These are phyloP conservation scores for Mucor racemosus DNA, from an alignment of 371 early-diverging fungal genomes.

Conservation along the genomic window DNA sequence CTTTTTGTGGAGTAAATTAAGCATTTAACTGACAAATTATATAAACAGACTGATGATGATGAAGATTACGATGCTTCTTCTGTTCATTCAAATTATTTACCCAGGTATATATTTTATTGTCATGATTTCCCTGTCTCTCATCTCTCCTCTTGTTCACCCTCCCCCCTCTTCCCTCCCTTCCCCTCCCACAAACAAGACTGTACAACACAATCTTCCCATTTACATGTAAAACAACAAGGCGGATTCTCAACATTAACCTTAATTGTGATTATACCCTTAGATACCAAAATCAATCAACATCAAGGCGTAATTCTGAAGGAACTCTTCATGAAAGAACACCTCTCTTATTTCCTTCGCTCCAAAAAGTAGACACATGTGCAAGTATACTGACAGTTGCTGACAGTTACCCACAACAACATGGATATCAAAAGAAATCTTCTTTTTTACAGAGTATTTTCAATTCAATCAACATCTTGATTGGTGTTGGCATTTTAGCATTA, in stretches of 20 bases:
- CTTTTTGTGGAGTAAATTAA: too few relatives aligned
- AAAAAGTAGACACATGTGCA: slow-evolving; percentile 34
- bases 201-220: not conserved
- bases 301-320: slow-evolving; percentile 20
- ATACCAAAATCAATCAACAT: slow-evolving; percentile 2
- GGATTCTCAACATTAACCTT: slow-evolving; percentile 1
- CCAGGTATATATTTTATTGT: slow-evolving; percentile 12
- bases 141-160: not conserved
- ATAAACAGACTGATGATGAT: slow-evolving; percentile 35
- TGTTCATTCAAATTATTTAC: slow-evolving; percentile 31
- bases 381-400: slow-evolving; percentile 47
- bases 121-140: not conserved
- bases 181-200: not conserved
- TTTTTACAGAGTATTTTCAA: slow-evolving; percentile 59
- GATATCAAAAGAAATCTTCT: slow-evolving; percentile 38
- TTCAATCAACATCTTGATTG: slow-evolving; percentile 69
- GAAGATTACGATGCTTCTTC: slow-evolving; percentile 24
- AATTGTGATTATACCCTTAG: not conserved
- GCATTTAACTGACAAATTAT: too few relatives aligned
- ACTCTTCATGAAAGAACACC: slow-evolving; percentile 27
- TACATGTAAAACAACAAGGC: not conserved
- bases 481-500: slow-evolving; percentile 61
- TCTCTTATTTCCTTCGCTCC: slow-evolving; percentile 31
- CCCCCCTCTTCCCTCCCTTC: too few relatives aligned
- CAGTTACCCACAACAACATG: slow-evolving; percentile 31